A percentile compares a stretch with the other conserved stretches of the same genome.
These are phyloP conservation scores for Entomortierella chlamydospora DNA, from an alignment of 192 early-diverging fungal genomes.

Conservation along the genomic window DNA sequence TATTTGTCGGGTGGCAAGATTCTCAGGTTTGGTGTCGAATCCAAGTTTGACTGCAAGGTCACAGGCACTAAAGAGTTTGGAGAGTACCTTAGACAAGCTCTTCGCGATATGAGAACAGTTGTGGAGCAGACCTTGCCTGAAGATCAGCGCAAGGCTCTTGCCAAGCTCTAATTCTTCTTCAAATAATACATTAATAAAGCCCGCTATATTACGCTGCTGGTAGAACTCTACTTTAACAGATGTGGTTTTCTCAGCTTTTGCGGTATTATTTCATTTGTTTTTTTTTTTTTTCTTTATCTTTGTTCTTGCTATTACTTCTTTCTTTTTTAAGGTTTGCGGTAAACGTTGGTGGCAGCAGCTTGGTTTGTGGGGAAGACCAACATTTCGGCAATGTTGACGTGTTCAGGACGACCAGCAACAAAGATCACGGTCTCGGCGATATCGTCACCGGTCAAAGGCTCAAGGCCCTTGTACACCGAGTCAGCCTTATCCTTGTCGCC, in stretches of 20 bases:
- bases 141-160: constrained; percentile 35
- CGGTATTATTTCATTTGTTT: too few relatives aligned
- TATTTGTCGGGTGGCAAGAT: constrained; percentile 75
- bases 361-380: constrained; percentile 58
- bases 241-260: too few relatives aligned
- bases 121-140: constrained; percentile 42
- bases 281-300: too few relatives aligned
- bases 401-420: constrained; percentile 76
- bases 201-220: too few relatives aligned
- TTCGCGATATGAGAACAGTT: constrained; percentile 37
- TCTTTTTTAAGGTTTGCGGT: constrained; percentile 38
- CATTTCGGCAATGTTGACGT: constrained; percentile 82
- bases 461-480: constrained; percentile 79
- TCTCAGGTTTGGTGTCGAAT: constrained; percentile 87
- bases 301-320: constrained; percentile 1
- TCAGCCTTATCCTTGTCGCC: constrained; percentile 75
- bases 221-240: too few relatives aligned
- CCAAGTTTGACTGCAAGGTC: constrained; percentile 61
- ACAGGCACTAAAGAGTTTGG: constrained; percentile 38
- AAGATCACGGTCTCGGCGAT: constrained; percentile 83
- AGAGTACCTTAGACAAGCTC: constrained; percentile 28
- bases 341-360: constrained; percentile 42
- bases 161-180: constrained; percentile 30
- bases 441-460: constrained; percentile 43
- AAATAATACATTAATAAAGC: too few relatives aligned